Base-by-base conservation (phyloP, 177 flowering plant species). In the Vitis hybrid region DNA sequence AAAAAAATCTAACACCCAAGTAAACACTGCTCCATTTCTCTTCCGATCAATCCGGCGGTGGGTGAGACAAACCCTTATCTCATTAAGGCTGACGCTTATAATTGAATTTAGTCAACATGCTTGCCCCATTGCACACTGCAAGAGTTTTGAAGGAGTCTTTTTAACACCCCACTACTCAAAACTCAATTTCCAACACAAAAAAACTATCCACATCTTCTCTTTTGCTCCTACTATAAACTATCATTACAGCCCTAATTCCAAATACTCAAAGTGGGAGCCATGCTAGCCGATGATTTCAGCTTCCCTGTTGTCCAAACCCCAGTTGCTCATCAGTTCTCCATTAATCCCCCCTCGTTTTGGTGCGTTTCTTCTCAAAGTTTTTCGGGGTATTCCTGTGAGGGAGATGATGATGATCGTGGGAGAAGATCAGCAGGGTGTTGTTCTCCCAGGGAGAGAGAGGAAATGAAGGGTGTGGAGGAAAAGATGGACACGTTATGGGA, bases 201-300 rank as follows among this genome's bases (percentile, higher is more conserved):
- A 24, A 4, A 38, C 47, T 5, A 38, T 38, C 47, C 47, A 5
- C 9, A 73, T 73, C 64, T 31, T 64, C 11, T 51, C 15, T 14
- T 10, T 15, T 14, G 18, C 22, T 28, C 50, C 47, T 38, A 5
- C 9, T 38, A 5, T 8, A 8, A 38, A 4, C 7, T 38, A 38
- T 38, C 47, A 38, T 38, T 1, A 5, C 47, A 38, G 1, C 47
- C 7, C 9, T 8, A 38, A 38, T 65, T 65, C 28, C 28, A 24
- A 24, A 24, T 24, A 24, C 4, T 24, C 28, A 24, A 24, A 24
- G 28, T 24, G 3, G 28, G 28, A 53, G 17, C 19, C 2, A 71
- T 71, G 67, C 22, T 71, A 49, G 17, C 69, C 2, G 75, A 72
- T 11, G 75, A 72, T 28, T 72, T 72, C 52, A 72, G 75, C 33